Conservation (phyloP, 805 yeast species). For the Blastobotrys americana region DNA sequence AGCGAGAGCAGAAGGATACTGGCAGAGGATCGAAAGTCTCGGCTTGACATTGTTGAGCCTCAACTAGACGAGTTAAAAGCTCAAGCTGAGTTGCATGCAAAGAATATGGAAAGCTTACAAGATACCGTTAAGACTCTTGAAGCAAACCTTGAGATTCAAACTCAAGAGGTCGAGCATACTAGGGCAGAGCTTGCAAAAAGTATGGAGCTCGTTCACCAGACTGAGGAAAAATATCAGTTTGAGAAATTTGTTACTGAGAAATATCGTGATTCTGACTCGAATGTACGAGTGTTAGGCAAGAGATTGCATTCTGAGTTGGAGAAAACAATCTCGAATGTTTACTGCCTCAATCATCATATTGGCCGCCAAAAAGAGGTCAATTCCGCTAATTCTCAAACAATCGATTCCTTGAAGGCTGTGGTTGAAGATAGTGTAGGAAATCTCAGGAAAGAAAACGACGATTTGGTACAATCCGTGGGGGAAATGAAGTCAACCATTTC, state of each 20-base stretch:
- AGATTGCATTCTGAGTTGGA: not conserved
- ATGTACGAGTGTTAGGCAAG: not conserved
- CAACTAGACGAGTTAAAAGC: slow-evolving; percentile 36
- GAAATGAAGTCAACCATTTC: no score
- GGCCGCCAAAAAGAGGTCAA: not conserved
- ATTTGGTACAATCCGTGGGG: no score
- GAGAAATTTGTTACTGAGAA: not conserved
- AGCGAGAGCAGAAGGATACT: slow-evolving; percentile 44
- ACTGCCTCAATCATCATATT: not conserved
- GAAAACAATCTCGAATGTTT: not conserved
- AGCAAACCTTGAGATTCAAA: not conserved
- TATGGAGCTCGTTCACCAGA: not conserved
- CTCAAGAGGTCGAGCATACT: not conserved
- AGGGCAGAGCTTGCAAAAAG: not conserved
- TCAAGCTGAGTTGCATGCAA: slow-evolving; percentile 31
- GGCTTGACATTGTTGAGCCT: slow-evolving; percentile 41
- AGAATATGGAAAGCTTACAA: not conserved
- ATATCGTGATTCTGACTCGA: not conserved
- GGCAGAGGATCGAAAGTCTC: slow-evolving; percentile 43
- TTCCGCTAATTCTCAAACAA: not conserved
- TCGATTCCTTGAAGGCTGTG: not conserved
- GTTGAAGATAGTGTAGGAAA: not conserved
- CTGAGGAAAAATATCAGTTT: not conserved
- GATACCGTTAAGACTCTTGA: not conserved
- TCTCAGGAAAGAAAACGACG: no score